phyloP scores from a whole-genome alignment of 108 stramenopile species.

The Poteriospumella lacustris region DNA sequence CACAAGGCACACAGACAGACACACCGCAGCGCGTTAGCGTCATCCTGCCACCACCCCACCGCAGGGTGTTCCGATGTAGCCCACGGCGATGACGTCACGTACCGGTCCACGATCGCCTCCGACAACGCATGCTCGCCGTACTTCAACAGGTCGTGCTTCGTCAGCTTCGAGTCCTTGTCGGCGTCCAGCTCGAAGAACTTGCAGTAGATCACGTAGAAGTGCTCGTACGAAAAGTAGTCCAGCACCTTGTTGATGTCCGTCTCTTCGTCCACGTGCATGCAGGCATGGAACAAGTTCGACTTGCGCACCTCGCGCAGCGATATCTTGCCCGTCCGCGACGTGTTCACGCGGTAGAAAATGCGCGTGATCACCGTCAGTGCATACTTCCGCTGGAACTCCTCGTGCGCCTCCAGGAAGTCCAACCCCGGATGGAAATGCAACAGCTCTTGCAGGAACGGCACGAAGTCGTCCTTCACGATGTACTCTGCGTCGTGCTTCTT shows the following conservation, averaged over 20 bases:
- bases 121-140: conserved; percentile 87
- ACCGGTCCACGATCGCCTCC: conserved; percentile 90
- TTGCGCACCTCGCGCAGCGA: conserved; percentile 76
- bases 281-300: conserved; percentile 72
- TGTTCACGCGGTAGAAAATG: conserved; percentile 84
- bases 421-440: conserved; percentile 78
- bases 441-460: conserved; percentile 81
- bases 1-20: no score
- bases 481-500: conserved; percentile 68
- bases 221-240: conserved; percentile 77
- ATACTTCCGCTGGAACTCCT: conserved; percentile 94
- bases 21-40: no score
- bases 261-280: conserved; percentile 80
- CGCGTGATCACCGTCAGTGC: conserved; percentile 88
- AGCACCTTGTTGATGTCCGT: conserved; percentile 92
- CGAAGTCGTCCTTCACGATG: conserved; percentile 80
- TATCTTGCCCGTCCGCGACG: conserved; percentile 71
- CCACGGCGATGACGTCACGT: no score
- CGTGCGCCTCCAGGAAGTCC: conserved; percentile 76
- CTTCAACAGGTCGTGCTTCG: conserved; percentile 82
- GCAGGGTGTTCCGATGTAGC: no score
- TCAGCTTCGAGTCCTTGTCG: conserved; percentile 87
- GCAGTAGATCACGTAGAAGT: conserved; percentile 96
- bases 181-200: conserved; percentile 97
- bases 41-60: conserved; percentile 54